Conservation (phyloP, 78 protist genomes). For the Acrasis kona region DNA sequence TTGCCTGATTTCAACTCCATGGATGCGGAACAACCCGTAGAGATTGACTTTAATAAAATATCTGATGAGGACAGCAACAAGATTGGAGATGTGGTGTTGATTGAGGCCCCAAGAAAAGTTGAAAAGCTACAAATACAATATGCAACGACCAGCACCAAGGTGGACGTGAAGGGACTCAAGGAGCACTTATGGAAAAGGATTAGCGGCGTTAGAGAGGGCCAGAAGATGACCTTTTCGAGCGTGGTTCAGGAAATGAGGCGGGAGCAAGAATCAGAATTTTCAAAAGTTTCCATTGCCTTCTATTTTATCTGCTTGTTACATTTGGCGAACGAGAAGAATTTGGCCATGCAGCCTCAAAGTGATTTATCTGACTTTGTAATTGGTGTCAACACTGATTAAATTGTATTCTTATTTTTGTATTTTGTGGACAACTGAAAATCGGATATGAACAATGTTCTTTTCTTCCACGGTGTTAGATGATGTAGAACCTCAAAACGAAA, state of each 20-base stretch:
- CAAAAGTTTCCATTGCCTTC: constrained; percentile 48
- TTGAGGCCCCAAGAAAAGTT: neutral
- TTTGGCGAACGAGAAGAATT: constrained; percentile 81
- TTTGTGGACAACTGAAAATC: no score
- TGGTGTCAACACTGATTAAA: no score
- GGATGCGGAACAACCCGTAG: neutral
- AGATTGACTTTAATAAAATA: no score
- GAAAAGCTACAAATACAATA: neutral
- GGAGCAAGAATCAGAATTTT: neutral
- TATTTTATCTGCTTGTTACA: constrained; percentile 87
- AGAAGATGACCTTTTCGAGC: neutral
- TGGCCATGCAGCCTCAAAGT: neutral
- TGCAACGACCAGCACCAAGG: neutral
- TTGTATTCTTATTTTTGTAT: no score
- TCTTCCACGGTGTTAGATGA: no score
- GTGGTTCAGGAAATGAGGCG: neutral
- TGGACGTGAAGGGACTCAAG: constrained; percentile 9
- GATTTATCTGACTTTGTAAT: neutral
- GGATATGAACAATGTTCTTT: no score
- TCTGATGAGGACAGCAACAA: neutral
- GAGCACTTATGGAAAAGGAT: neutral
- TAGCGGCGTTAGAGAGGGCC: neutral
- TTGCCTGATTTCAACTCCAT: neutral
- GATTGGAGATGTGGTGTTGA: neutral
- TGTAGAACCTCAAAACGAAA: no score